phyloP scores from a whole-genome alignment of 176 grass and related monocot species.

The Juncus effusus region DNA sequence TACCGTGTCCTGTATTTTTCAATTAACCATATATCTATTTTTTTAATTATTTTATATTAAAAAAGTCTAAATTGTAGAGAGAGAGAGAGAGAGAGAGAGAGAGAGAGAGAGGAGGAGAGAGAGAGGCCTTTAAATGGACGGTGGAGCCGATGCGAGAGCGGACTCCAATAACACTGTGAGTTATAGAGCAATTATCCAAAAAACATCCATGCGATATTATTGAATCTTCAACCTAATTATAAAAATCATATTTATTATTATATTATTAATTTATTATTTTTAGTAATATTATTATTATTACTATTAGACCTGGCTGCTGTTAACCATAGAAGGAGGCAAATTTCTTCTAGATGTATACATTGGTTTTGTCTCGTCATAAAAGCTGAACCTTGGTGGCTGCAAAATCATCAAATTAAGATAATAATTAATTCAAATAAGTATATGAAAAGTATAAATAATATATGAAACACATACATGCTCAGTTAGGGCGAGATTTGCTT shows the following conservation, averaged over 20 bases:
- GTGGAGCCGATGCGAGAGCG: constrained; percentile 67
- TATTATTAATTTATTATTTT: no score
- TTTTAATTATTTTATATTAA: no score
- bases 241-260: no score
- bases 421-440: constrained; percentile 1
- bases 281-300: no score
- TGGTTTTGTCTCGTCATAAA: constrained; percentile 77
- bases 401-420: constrained; percentile 10
- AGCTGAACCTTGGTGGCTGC: constrained; percentile 86
- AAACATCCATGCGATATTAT: constrained; percentile 94
- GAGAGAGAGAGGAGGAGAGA: background rate
- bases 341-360: constrained; percentile 85
- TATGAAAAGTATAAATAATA: background rate
- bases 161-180: constrained; percentile 71
- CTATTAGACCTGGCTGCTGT: constrained; percentile 52
- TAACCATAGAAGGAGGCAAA: constrained; percentile 74
- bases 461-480: constrained; percentile 47
- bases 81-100: no score
- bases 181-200: constrained; percentile 60
- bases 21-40: no score
- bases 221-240: constrained; percentile 58
- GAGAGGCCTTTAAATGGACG: constrained; percentile 66
- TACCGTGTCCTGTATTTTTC: constrained; percentile 59
- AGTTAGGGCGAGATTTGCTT: constrained; percentile 84
- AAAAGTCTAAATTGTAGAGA: no score